phyloP scores from a whole-genome alignment of 495 filamentous ascomycete genomes.

The Podospora anserina region DNA sequence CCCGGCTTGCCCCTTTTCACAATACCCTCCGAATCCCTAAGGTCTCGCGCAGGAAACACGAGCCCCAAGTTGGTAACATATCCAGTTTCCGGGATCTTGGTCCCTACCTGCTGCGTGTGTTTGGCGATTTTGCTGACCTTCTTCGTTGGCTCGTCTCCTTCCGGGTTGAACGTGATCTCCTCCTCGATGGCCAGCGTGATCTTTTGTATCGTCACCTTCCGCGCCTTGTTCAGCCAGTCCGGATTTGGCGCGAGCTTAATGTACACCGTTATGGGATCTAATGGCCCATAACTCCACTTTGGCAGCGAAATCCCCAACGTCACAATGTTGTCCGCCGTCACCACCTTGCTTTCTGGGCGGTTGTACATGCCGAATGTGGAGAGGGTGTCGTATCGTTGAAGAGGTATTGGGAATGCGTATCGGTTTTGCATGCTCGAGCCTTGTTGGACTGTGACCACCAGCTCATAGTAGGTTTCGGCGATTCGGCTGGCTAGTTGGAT shows the following conservation, averaged over 20 bases:
- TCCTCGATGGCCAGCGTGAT: slow-evolving; percentile 94
- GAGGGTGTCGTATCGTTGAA: slow-evolving; percentile 89
- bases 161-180: slow-evolving; percentile 95
- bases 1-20: slow-evolving; percentile 77
- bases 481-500: slow-evolving; percentile 86
- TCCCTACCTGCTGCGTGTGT: slow-evolving; percentile 73
- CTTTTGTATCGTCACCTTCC: slow-evolving; percentile 87
- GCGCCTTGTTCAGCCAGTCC: slow-evolving; percentile 85
- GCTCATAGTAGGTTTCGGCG: slow-evolving; percentile 94
- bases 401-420: slow-evolving; percentile 85
- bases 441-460: slow-evolving; percentile 94
- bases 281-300: slow-evolving; percentile 92
- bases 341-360: slow-evolving; percentile 81
- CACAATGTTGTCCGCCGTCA: slow-evolving; percentile 83
- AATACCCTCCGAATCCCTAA: slow-evolving; percentile 83
- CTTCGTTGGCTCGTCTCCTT: slow-evolving; percentile 92
- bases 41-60: slow-evolving; percentile 86
- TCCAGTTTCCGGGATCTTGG: slow-evolving; percentile 80
- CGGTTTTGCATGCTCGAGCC: slow-evolving; percentile 80
- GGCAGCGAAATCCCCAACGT: slow-evolving; percentile 87
- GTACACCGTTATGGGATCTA: slow-evolving; percentile 93
- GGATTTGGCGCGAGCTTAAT: slow-evolving; percentile 89
- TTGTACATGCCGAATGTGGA: slow-evolving; percentile 99
- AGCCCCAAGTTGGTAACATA: slow-evolving; percentile 89
- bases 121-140: slow-evolving; percentile 85